Evolutionary conservation across 345 rosid genomes (phyloP), one percentile per base, ranked within the genome.

Genomic region (Syzygium aqueum): DNA sequence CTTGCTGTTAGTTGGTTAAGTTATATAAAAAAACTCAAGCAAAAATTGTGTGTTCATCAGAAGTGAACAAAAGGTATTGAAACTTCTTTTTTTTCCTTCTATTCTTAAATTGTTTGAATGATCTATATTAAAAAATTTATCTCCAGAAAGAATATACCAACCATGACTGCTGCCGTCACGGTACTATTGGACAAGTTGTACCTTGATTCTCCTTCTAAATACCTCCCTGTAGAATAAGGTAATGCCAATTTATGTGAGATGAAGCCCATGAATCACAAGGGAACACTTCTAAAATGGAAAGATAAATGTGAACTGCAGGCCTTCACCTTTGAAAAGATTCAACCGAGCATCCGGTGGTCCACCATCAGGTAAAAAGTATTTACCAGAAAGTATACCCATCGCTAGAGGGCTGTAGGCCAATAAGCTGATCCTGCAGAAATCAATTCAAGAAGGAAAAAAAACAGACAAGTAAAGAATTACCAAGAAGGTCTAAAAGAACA

Each of bases 371-470:
- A 88, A 86, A 88, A 92, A 91, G 88, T 94, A 94, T 88, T 94
- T 94, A 84, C 94, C 95, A 87, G 96, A 93, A 83, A 93, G 94
- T 87, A 93, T 92, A 73, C 95, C 95, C 95, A 94, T 94, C 28
- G 93, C 96, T 78, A 94, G 87, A 67, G 95, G 96, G 61, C 95
- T 94, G 88, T 93, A 94, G n/a, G 93, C 95, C 92, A 93, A 88
- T 85, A 94, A 91, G 53, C 91, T 87, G 86, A 93, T 89, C 89
- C 94, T 92, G 65, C 28, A 87, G 52, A 87, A 30, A 89, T 46
- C 33, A 87, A n/a, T 43, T 30, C n/a, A 28, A 53, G 37, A 12
- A 82, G 61, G 22, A 2, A 33, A 65, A 27, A 83, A 73, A 40
- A 50, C 28, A 53, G 54, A 33, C 84, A 57, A 49, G 28, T 22